Evolutionary conservation across 164 flowering plant species (phyloP).

Genomic region (Kingdonia uniflora): DNA sequence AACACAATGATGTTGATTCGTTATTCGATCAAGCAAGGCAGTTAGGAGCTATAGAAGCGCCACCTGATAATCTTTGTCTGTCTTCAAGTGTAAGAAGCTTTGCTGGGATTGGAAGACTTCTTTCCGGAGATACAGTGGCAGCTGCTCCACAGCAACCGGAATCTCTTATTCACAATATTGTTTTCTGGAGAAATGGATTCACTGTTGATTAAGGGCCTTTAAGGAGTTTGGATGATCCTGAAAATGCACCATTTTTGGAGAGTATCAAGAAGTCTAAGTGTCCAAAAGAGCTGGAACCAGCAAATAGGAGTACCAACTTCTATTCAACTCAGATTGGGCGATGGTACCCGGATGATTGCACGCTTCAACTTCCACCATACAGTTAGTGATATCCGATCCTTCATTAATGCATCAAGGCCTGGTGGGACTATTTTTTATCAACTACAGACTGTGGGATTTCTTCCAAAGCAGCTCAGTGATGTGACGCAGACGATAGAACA

Average conservation of each 20-base stretch:
- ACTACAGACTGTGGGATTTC: slow-evolving; percentile 76
- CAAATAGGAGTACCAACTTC: slow-evolving; percentile 51
- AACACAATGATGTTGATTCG: slow-evolving; percentile 66
- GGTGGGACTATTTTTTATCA: slow-evolving; percentile 45
- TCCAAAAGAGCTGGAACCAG: slow-evolving; percentile 73
- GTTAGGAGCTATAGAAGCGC: slow-evolving; percentile 70
- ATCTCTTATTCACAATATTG: slow-evolving; percentile 37
- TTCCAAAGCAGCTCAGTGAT: slow-evolving; percentile 74
- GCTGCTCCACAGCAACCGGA: slow-evolving; percentile 45
- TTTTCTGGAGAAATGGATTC: slow-evolving; percentile 83
- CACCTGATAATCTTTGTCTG: slow-evolving; percentile 37
- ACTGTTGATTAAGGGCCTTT: slow-evolving; percentile 84
- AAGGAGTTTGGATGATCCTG: slow-evolving; percentile 72
- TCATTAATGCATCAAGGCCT: slow-evolving; percentile 74
- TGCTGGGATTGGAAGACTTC: slow-evolving; percentile 64
- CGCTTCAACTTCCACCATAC: slow-evolving; percentile 76
- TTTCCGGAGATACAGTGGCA: slow-evolving; percentile 56
- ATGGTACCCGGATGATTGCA: slow-evolving; percentile 81
- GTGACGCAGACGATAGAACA: slow-evolving; percentile 65
- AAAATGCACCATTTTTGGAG: slow-evolving; percentile 69
- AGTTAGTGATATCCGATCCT: slow-evolving; percentile 55
- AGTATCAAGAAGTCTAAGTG: slow-evolving; percentile 72
- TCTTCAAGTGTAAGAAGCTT: slow-evolving; percentile 67
- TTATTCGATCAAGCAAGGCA: slow-evolving; percentile 81
- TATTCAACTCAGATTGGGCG: slow-evolving; percentile 71